Base-by-base conservation (phyloP, 192 early-diverging fungal species). In the Coemansia javaensis region DNA sequence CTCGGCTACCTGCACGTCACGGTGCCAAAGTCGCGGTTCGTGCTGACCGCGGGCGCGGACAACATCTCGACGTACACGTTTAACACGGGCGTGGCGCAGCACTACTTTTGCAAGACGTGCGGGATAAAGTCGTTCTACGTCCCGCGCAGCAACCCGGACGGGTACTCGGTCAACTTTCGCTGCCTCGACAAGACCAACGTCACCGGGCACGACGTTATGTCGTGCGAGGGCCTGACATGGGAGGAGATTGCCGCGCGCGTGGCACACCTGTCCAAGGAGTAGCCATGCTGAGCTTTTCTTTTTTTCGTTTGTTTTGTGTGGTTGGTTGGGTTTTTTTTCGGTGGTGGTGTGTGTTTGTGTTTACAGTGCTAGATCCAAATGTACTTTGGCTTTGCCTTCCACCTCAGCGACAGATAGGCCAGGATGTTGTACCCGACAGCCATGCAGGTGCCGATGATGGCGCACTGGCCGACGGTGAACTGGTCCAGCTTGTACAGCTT, bases 141-240 rank as follows among this genome's bases (percentile, higher is more conserved):
- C 7, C 77, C 77, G 1, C 53, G 77, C 13, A 69, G 65, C 48
- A 75, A 79, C 40, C 77, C 77, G 7, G 73, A 79, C 38, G 66
- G 63, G 9, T 66, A 44, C 38, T 68, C 72, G 13, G 48, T 76
- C 38, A 79, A 68, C 38, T 63, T 64, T 31, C 40, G 59, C n/a
- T 75, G 68, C 40, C 41, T 79, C 8, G 59, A 67, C 16, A 16
- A 42, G n/a, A 21, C 41, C 8, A 59, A 63, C n/a, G 56, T 67
- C 10, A 15, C 30, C 6, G 63, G 41, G 11, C 40, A 33, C 30
- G 47, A 55, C 18, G 55, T 66, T 10, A 11, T 53, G 31, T 47
- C 66, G n/a, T 60, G 63, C 36, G 61, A 68, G 15, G 76, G 76
- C 14, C 14, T 49, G 27, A 65, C 64, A 47, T 78, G 76, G 76